Base-by-base conservation (phyloP, 108 stramenopile genomes). In the Aurantiochytrium sp. region DNA sequence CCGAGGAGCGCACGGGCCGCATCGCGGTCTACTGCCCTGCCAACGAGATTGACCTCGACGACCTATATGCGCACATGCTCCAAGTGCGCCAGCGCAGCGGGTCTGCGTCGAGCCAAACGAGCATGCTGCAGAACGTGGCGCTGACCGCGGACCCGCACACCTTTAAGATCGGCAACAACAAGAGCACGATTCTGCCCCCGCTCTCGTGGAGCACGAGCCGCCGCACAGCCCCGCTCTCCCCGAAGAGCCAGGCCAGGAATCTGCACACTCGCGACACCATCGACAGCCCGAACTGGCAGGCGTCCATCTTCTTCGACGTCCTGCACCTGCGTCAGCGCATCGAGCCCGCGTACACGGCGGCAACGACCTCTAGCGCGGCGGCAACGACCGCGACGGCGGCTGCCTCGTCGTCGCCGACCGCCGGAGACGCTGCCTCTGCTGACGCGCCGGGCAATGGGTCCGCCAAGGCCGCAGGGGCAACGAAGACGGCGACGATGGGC, bases 61-160 rank as follows among this genome's bases (percentile, higher is more conserved):
- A 81, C 27, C 37, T 87, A 5, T 87, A 87, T 65, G 87, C 55
- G 65, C 68, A 68, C 87, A 87, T 87, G 87, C 2, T 68, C 15
- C 42, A 52, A 34, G 87, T 41, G 4, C 39, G 45, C 30, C 37
- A 81, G 69, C 69, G 42, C 4, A 45, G 41, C 42, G 87, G 31
- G 30, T 69, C 36, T 27, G n/a, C 69, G n/a, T 42, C 69, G n/a
- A 42, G 41, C 41, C 32, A 27, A 4, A 12, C 55, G 31, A 59
- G 55, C 55, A 59, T 32, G 27, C 42, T 81, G 34, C 22, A 27
- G 41, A 39, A 39, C 69, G 42, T 19, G n/a, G 22, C 42, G 8
- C 27, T 59, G 31, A 12, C n/a, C n/a, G n/a, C 55, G 32, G 55
- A 59, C 17, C 41, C 37, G n/a, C 41, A 86, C 21, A 68, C 37